Evolutionary conservation across 2,329 filamentous ascomycete species (phyloP), one percentile per base, ranked within the genome.

Genomic region (Aureobasidium pullulans): DNA sequence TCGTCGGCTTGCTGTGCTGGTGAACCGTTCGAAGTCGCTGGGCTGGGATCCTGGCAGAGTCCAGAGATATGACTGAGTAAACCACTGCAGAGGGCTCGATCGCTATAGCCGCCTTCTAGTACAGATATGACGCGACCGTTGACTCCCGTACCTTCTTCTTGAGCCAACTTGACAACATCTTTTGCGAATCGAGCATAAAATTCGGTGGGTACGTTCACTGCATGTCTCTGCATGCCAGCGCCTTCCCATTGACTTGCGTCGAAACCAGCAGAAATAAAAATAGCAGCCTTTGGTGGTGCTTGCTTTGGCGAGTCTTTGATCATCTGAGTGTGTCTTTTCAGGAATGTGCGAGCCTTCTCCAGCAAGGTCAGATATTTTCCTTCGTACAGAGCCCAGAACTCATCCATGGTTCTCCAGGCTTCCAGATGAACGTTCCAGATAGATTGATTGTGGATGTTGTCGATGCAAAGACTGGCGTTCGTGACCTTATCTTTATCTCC

Each of bases 371-470:
- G 76, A 70, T 99, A 99, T 63, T 86, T 88, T 6, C 81, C 80
- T 64, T 92, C 85, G 70, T 99, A 99, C 8, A 96, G 75, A 19
- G 80, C 75, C 93, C 94, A 99, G 68, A 99, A 99, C 23, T 96
- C 90, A 7, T 84, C 77, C 42, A 88, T 82, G 0, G 83, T 87
- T 69, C 87, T 88, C 90, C 93, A 99, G 0, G 88, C 79, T 67
- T 96, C 86, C 36, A 99, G 76, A 70, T 99, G 95, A 29, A 97
- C 86, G 68, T 99, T 99, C 91, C 94, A 97, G 54, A 97, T 85
- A 8, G 85, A 93, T 72, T 99, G 94, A 1, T 90, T 88, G 70
- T 99, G 94, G 0, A 93, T 91, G 67, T 92, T 92, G 62, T 97
- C 92, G 63, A 99, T 86, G 71, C 95, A 97, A 29, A 96, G 76